Base-by-base conservation (phyloP, 805 yeast species). In the Cyberlindnera lachancei region DNA sequence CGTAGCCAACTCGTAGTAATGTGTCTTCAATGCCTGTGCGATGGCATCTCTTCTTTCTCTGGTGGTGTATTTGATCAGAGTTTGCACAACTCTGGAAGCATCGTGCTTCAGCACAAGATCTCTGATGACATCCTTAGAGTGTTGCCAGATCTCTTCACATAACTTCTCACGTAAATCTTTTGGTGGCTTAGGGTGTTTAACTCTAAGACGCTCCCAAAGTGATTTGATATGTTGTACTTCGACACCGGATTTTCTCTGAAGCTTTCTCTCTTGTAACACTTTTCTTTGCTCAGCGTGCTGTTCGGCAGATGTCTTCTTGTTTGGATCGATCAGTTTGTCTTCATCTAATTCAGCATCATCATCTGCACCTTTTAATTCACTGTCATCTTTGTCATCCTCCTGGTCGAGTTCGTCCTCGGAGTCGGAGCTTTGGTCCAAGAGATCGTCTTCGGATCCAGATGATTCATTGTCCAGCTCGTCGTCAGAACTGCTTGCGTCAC, bases 31-130 rank as follows among this genome's bases (percentile, higher is more conserved):
- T 3, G 87, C 66, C 33, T 57, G 45, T 13, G 80, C 79, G 41
- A 90, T 75, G 16, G 64, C 65, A 17, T 75, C 79, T 61, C 95
- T 75, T 63, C 87, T 76, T 31, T 77, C 84, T 51, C 79, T 84
- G 23, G 81, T 66, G 10, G 92, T 78, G 55, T 83, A 86, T 57
- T 90, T 90, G 40, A 90, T 79, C 45, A 90, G 70, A 2, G 96
- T 87, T 61, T 90, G 98, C 25, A 90, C 94, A 35, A 90, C 90
- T 63, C 98, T 75, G 16, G 96, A 85, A 8, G 96, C 90, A 66
- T 90, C 97, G 55, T 90, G 98, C 64, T 92, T 87, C 63, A 90
- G 58, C 21, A 90, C 96, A 44, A 90, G 69, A 49, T 90, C 96
- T 41, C 73, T 73, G 35, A 87, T 70, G 32, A 78, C 75, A 49